Conservation (phyloP, 768 basidiomycete genomes). For the Suillus luteus region DNA sequence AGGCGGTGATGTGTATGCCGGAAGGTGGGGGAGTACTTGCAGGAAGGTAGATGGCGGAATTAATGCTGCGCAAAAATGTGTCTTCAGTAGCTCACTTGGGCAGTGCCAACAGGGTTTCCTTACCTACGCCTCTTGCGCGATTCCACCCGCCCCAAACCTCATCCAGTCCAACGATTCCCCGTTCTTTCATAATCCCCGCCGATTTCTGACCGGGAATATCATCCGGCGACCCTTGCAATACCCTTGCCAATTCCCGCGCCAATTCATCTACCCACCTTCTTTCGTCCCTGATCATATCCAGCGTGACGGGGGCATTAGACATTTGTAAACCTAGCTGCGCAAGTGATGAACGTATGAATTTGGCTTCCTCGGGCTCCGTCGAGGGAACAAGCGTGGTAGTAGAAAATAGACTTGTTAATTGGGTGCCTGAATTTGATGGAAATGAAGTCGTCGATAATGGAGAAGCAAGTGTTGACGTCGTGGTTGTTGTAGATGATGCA, state of each 20-base stretch:
- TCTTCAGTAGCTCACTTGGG: slow-evolving; percentile 2
- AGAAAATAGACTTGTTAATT: slow-evolving; percentile 25
- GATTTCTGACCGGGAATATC: slow-evolving; percentile 18
- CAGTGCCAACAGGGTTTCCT: slow-evolving; percentile 28
- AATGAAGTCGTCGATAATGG: slow-evolving; percentile 12
- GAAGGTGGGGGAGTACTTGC: slow-evolving; percentile 70
- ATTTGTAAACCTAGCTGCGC: slow-evolving; percentile 87
- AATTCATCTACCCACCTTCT: slow-evolving; percentile 76
- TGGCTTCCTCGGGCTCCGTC: slow-evolving; percentile 78
- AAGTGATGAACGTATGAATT: slow-evolving; percentile 85
- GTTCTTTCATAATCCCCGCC: slow-evolving; percentile 71
- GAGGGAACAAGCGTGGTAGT: slow-evolving; percentile 37
- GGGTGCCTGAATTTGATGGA: slow-evolving; percentile 21
- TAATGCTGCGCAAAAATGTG: slow-evolving; percentile 56
- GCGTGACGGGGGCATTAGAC: slow-evolving; percentile 77
- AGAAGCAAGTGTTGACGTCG: slow-evolving; percentile 11
- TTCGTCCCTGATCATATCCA: slow-evolving; percentile 87
- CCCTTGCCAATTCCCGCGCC: slow-evolving; percentile 75
- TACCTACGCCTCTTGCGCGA: slow-evolving; percentile 87
- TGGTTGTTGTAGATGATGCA: slow-evolving; percentile 34
- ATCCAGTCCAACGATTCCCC: slow-evolving; percentile 85
- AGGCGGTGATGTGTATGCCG: slow-evolving; percentile 62
- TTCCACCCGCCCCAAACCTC: slow-evolving; percentile 98
- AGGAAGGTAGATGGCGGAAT: slow-evolving; percentile 87
- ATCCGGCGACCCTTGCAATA: slow-evolving; percentile 55